These are phyloP conservation scores for Straminergon stramineum DNA, from an alignment of 225 moss, liverwort and hornwort genomes.

Conservation along the genomic window DNA sequence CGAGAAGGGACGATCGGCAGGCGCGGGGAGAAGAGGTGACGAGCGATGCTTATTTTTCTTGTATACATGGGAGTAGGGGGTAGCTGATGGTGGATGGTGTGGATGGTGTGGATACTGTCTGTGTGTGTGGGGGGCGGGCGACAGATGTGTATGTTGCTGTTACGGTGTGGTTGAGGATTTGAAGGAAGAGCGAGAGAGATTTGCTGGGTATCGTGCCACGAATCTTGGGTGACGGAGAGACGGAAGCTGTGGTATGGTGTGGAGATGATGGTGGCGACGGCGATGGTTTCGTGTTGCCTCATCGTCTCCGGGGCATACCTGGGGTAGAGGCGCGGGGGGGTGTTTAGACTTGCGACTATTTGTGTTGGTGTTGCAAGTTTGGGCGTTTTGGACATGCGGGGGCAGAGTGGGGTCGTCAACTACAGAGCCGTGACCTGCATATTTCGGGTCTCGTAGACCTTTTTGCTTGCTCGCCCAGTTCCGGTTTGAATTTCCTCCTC, in stretches of 20 bases:
- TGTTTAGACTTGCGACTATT: constrained; percentile 5
- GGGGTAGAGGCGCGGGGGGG: not conserved
- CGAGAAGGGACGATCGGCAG: not conserved
- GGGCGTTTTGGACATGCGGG: not conserved
- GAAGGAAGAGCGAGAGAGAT: not conserved
- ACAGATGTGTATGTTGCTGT: not conserved
- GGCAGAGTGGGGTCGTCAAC: not conserved
- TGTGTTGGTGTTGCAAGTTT: not conserved
- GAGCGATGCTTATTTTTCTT: not conserved
- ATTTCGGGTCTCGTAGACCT: constrained; percentile 9
- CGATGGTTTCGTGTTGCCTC: not conserved
- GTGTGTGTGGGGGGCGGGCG: not conserved
- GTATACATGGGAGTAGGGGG: not conserved
- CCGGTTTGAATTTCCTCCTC: constrained; percentile 1
- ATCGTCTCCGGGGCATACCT: not conserved
- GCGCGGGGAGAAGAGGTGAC: not conserved
- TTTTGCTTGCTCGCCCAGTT: not conserved
- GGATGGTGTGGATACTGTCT: not conserved
- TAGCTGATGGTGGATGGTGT: not conserved
- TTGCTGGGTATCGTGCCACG: not conserved
- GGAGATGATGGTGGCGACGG: not conserved
- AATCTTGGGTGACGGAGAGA: constrained; percentile 8
- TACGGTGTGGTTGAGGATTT: not conserved
- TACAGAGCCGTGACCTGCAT: constrained; percentile 7
- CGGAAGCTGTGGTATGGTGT: not conserved